Evolutionary conservation across 1,139 yeast genomes (phyloP).

Genomic region (Sugiyamaella pinicola): DNA sequence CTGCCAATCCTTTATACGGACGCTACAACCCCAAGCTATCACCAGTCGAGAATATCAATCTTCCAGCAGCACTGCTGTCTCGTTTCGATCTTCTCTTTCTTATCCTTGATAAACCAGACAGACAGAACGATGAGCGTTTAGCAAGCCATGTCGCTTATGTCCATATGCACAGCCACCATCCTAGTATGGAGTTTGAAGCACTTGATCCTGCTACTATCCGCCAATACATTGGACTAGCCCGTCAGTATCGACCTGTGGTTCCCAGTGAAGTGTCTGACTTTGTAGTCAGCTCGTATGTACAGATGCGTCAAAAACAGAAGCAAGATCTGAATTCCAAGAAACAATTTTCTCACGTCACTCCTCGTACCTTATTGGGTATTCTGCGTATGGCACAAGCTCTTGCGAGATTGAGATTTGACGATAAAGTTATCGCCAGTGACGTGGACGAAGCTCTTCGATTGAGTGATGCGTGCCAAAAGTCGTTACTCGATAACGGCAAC

Average conservation of each 20-base stretch:
- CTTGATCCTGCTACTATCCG: slow-evolving; percentile 79
- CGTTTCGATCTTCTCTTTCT: slow-evolving; percentile 91
- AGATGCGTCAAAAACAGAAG: slow-evolving; percentile 89
- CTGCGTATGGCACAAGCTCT: slow-evolving; percentile 92
- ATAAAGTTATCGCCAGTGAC: slow-evolving; percentile 70
- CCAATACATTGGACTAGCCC: slow-evolving; percentile 85
- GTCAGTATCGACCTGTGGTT: slow-evolving; percentile 81
- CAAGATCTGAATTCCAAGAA: slow-evolving; percentile 73
- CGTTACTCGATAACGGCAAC: slow-evolving; percentile 53
- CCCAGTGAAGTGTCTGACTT: slow-evolving; percentile 87
- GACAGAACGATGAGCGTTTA: slow-evolving; percentile 78
- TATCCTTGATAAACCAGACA: slow-evolving; percentile 79
- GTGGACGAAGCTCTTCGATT: slow-evolving; percentile 95
- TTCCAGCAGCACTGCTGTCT: slow-evolving; percentile 95
- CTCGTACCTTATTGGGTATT: slow-evolving; percentile 90
- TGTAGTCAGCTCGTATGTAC: slow-evolving; percentile 83
- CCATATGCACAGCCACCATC: slow-evolving; percentile 90
- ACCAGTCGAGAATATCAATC: slow-evolving; percentile 92
- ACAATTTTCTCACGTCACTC: slow-evolving; percentile 90
- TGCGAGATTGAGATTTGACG: slow-evolving; percentile 83
- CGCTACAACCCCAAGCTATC: slow-evolving; percentile 88
- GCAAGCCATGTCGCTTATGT: slow-evolving; percentile 95
- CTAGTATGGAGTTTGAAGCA: slow-evolving; percentile 73
- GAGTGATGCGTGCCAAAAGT: slow-evolving; percentile 80
- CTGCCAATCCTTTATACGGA: slow-evolving; percentile 97